These are phyloP conservation scores for Pseudogymnoascus sp. DNA, from an alignment of 2,329 filamentous ascomycete genomes.

Conservation along the genomic window DNA sequence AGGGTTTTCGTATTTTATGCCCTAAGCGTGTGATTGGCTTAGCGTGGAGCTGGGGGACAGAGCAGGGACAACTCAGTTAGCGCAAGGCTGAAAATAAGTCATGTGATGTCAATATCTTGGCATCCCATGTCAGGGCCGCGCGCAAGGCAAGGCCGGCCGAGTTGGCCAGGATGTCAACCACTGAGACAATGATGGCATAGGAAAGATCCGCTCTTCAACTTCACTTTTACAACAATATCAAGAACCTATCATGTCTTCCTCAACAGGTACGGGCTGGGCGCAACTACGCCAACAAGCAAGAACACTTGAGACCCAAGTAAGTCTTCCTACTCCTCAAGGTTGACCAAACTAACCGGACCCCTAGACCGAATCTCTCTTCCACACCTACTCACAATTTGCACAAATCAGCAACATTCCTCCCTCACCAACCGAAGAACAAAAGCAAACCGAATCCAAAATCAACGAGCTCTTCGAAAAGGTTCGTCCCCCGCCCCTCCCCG, in stretches of 20 bases:
- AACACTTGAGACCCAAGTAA: slow-evolving; percentile 81
- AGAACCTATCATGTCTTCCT: slow-evolving; percentile 24
- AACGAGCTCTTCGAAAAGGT: slow-evolving; percentile 81
- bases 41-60: neutral
- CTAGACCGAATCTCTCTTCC: slow-evolving; percentile 78
- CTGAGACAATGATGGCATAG: slow-evolving; percentile 7
- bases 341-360: slow-evolving; percentile 6
- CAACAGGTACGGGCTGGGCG: slow-evolving; percentile 62
- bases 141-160: neutral
- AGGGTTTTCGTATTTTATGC: slow-evolving; percentile 14
- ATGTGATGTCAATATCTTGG: neutral
- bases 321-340: slow-evolving; percentile 13
- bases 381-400: slow-evolving; percentile 86
- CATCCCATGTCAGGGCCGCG: slow-evolving; percentile 6
- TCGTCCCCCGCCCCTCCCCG: slow-evolving; percentile 22
- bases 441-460: slow-evolving; percentile 70
- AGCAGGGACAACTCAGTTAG: neutral
- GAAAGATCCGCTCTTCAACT: neutral
- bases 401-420: slow-evolving; percentile 70
- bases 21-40: slow-evolving; percentile 9
- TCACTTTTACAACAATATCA: neutral
- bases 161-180: neutral
- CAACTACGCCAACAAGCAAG: slow-evolving; percentile 90
- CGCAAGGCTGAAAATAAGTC: neutral
- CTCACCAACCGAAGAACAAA: slow-evolving; percentile 81